Evolutionary conservation across 2,329 filamentous ascomycete genomes (phyloP), one percentile per base, ranked within the genome.

Genomic region (Fusarium falciforme): DNA sequence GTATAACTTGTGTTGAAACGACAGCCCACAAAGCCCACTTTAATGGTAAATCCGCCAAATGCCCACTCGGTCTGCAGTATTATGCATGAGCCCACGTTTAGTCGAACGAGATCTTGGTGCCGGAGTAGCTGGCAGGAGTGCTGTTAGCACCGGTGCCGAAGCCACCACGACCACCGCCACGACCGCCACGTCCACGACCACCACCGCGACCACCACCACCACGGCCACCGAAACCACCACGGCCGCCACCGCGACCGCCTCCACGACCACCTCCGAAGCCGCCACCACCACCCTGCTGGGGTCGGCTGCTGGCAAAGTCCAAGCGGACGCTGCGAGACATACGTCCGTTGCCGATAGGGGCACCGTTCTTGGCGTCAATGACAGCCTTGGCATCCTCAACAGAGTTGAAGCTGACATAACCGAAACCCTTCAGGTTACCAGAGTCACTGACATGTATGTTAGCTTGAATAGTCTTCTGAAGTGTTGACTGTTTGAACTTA

Each of bases 361-460:
- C 87, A 74, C 94, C 94, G 77, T 93, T 92, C 82, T 94, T 88
- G 66, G 87, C 85, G 78, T 92, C 88, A 77, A 94, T 90, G 27
- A 92, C 95, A 78, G 87, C 85, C 85, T 93, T 93, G 79, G 95
- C 94, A 79, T 98, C 95, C 31, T 97, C 94, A 71, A 96, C 83
- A 20, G 93, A 93, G 77, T 87, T 86, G 88, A 96, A 98, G 80
- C 92, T 92, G 73, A 98, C 92, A 82, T 98, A 98, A 64, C 94
- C 95, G 84, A 97, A 98, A 67, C 95, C 95, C 92, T 98, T 98
- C 81, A 93, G 92, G 78, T 91, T 90, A 75, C 94, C 95, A 72
- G 91, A 91, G 71, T 97, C 94, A 82, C 91, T 92, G 68, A 27
- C 67, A 33, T 29, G 6, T 20, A 20, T 31, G 71, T 79, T 70